Evolutionary conservation across 345 rosid species (phyloP), one percentile per base, ranked within the genome.

Genomic region (Clarkia xantiana): DNA sequence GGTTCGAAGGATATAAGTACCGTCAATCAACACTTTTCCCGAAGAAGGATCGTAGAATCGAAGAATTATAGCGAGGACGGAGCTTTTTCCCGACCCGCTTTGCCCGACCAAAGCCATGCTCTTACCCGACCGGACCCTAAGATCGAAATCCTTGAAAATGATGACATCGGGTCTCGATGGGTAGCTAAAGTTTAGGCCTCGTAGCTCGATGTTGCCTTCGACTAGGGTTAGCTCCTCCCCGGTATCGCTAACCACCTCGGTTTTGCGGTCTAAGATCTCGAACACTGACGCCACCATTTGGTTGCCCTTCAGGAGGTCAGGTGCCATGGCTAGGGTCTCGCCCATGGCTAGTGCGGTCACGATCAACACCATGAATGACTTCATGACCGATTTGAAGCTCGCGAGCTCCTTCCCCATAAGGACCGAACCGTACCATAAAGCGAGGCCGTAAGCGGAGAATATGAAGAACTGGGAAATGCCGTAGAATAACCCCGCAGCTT

Each of bases 311-410:
- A 90, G 59, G 49, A 90, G 74, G 69, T 90, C 96, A 0, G 96
- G 98, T 7, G 89, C 78, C 69, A 86, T 42, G 34, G 95, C 97
- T 62, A 90, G 62, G 14, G 91, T 81, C 61, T 83, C 97, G 36
- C 97, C 97, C 97, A 90, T 90, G 47, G 93, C 97, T 65, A 90
- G 65, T 11, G 97, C 97, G 0, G 96, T 86, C 29, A 90, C 86
- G 14, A 90, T 90, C 75, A 90, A 62, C 62, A 90, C 94, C 94
- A 90, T 83, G 66, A 90, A 90, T 36, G 97, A 68, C 52, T 90
- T 90, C 96, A 90, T 90, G 38, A 86, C 75, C 2, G 94, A 70
- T 70, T 79, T 83, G 60, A 90, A 90, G 60, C 72, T 67, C 2
- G 96, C 67, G 10, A 83, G 62, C 66, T 70, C 91, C 68, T 83